Evolutionary conservation across 306 rosid species (phyloP), one percentile per base, ranked within the genome.

Genomic region (Senna siamea): DNA sequence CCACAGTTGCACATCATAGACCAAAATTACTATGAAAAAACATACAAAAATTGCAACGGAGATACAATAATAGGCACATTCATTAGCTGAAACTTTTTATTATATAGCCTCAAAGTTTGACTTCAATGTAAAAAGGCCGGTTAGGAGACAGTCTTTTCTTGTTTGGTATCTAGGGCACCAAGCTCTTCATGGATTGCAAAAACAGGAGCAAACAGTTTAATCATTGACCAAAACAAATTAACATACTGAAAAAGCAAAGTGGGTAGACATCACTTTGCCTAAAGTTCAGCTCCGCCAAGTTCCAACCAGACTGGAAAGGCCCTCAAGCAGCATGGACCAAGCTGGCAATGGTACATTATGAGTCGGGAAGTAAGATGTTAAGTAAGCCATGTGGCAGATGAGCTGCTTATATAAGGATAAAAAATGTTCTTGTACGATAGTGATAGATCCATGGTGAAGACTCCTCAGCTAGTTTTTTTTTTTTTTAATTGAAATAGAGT

Each of bases 81-180:
- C 37, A 69, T 69, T 67, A 10, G 64, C 34, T 32, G 46, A 44
- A 68, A 37, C n/a, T 5, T 14, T 59, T 5, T 6, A 47, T 47
- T 50, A 12, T 51, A 9, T 30, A 38, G 4, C 64, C 34, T 13
- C 20, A 51, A 11, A 30, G n/a, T 22, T 67, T 41, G 53, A 43
- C 65, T 65, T 38, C 5, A 37, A 37, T 5, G 48, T 12, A 37
- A 7, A 8, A 37, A 37, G 40, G 40, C 0, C 7, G 47, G 35
- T 19, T 41, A 54, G 14, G 68, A 55, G 52, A 37, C 35, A 8
- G 12, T 32, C 9, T 46, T 38, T 35, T 54, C n/a, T 71, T 68
- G 80, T 69, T 58, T 41, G 18, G 62, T 54, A 38, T 69, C 41
- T 23, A 65, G 82, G 66, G 61, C 52, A 37, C 72, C 44, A 61